Evolutionary conservation across 2,329 filamentous ascomycete species (phyloP).

Genomic region (Aspergillus pseudotamarii): DNA sequence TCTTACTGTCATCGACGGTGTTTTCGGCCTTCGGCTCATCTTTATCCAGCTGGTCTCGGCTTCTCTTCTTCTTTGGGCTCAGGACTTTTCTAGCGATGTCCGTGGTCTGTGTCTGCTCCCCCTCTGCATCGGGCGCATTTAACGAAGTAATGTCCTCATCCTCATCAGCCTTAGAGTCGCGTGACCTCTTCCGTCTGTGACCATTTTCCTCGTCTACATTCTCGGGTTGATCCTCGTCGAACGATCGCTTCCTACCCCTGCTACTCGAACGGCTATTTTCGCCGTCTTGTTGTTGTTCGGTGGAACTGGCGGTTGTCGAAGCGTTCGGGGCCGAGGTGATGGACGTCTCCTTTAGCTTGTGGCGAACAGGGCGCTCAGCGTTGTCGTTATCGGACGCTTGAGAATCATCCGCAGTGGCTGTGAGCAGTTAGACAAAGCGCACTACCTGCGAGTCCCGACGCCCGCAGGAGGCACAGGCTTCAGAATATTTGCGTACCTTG

Average conservation of each 20-base stretch:
- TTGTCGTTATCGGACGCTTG: conserved; percentile 42
- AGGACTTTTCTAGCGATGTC: conserved; percentile 26
- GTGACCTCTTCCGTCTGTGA: conserved; percentile 46
- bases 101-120: conserved; percentile 12
- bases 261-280: conserved; percentile 24
- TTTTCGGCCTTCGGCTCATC: conserved; percentile 29
- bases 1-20: conserved; percentile 20
- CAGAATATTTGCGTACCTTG: conserved; percentile 15
- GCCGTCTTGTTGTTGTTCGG: conserved; percentile 13
- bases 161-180: conserved; percentile 41
- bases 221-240: conserved; percentile 35
- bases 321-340: conserved; percentile 48
- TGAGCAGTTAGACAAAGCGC: conserved; percentile 4
- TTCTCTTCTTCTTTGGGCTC: conserved; percentile 48
- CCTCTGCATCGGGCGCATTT: not conserved
- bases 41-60: conserved; percentile 46
- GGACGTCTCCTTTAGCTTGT: conserved; percentile 65
- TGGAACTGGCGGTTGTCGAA: conserved; percentile 16
- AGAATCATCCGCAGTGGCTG: conserved; percentile 29
- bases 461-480: not conserved
- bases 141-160: conserved; percentile 14
- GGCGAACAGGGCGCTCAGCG: conserved; percentile 60
- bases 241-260: conserved; percentile 39
- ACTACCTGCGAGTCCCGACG: not conserved
- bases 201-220: conserved; percentile 30